A percentile compares a stretch with the other conserved stretches of the same genome.
These are phyloP conservation scores for Jamesozyma rosinii DNA, from an alignment of 805 yeast species.

Conservation along the genomic window DNA sequence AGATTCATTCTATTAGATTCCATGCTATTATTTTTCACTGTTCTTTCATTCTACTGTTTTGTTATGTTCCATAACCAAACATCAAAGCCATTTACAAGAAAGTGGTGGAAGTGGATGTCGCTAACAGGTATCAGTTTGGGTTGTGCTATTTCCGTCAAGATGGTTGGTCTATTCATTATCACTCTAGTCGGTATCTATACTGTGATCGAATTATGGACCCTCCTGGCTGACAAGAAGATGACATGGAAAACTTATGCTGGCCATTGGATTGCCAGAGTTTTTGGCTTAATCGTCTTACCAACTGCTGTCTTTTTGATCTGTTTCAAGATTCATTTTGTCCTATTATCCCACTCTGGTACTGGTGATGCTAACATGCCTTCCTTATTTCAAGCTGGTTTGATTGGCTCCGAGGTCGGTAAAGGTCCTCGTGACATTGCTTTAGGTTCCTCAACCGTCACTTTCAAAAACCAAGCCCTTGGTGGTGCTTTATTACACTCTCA, in stretches of 20 bases:
- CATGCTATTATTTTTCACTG: slow-evolving; percentile 66
- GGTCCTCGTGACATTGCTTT: slow-evolving; percentile 67
- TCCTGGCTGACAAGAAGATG: slow-evolving; percentile 59
- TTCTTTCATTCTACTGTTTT: slow-evolving; percentile 55
- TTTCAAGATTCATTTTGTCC: slow-evolving; percentile 70
- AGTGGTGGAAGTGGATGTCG: slow-evolving; percentile 93
- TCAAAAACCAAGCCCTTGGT: slow-evolving; percentile 60
- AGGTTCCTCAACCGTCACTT: slow-evolving; percentile 43
- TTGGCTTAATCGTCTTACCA: slow-evolving; percentile 59
- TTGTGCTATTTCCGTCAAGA: slow-evolving; percentile 84
- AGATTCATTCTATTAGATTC: slow-evolving; percentile 72
- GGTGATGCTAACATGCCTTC: slow-evolving; percentile 78
- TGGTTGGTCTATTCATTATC: slow-evolving; percentile 93
- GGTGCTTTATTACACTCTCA: slow-evolving; percentile 85
- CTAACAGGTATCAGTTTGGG: slow-evolving; percentile 83
- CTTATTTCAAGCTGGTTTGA: slow-evolving; percentile 68
- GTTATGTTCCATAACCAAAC: slow-evolving; percentile 46
- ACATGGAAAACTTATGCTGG: slow-evolving; percentile 39
- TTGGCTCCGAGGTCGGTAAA: slow-evolving; percentile 52
- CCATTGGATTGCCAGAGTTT: slow-evolving; percentile 60
- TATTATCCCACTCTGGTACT: slow-evolving; percentile 69
- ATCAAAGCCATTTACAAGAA: slow-evolving; percentile 46
- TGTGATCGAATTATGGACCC: slow-evolving; percentile 75
- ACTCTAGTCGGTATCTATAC: slow-evolving; percentile 84
- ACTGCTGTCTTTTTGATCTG: slow-evolving; percentile 49